Conservation (phyloP, 768 basidiomycete species). For the Hirschioporus abietinus region DNA sequence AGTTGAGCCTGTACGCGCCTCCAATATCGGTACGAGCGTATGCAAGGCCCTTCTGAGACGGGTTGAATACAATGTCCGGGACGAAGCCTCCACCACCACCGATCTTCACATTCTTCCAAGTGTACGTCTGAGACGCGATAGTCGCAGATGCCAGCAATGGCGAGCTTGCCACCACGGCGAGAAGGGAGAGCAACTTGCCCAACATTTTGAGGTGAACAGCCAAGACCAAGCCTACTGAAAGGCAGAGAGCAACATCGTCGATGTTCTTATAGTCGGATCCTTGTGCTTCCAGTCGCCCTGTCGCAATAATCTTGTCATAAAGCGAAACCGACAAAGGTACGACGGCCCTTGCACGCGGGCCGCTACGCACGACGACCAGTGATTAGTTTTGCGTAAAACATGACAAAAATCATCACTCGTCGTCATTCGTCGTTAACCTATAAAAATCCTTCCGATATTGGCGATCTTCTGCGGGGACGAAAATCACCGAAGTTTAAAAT, state of each 20-base stretch:
- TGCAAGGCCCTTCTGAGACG: constrained; percentile 51
- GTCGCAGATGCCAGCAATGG: not conserved
- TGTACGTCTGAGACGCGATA: constrained; percentile 44
- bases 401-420: not conserved
- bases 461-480: not conserved
- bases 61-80: constrained; percentile 58
- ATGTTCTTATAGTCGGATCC: not conserved
- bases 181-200: not conserved
- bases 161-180: not conserved
- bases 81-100: constrained; percentile 45
- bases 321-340: not conserved
- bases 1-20: constrained; percentile 57
- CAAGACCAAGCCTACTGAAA: not conserved
- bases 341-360: not conserved
- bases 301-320: not conserved
- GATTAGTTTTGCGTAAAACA: not conserved
- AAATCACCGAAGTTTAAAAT: not conserved
- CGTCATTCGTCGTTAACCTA: not conserved
- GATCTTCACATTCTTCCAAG: constrained; percentile 60
- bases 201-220: not conserved
- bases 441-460: not conserved
- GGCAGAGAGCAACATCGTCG: not conserved
- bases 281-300: not conserved
- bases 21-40: constrained; percentile 68
- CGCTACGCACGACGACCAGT: not conserved